Base-by-base conservation (phyloP, 192 early-diverging fungal genomes). In the Dissophora ornata region DNA sequence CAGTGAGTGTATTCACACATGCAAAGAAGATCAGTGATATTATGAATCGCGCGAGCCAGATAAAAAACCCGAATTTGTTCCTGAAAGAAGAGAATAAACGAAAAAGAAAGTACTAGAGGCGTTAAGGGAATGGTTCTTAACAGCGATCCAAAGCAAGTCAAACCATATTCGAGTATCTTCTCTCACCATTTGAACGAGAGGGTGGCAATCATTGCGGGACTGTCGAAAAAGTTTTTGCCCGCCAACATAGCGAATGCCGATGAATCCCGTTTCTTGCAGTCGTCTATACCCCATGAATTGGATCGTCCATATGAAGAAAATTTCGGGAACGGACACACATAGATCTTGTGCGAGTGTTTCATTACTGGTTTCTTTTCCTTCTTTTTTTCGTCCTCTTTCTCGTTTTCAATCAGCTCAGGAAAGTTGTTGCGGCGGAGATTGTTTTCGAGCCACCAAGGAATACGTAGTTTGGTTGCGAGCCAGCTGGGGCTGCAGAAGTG, bases 161-260 rank as follows among this genome's bases (percentile, higher is more conserved):
- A 50, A 50, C 11, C 0, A 49, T 16, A 28, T 15, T 6, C 11
- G 7, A 36, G 38, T 66, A 25, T 30, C 16, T n/a, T 3, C 25
- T 5, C 26, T 67, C 32, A 67, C 71, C 71, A 75, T 38, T 75
- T 75, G 30, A 67, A 75, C 48, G 53, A 41, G 0, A 75, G 42
- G 8, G 57, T 75, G 4, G 71, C 62, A 25, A 60, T 41, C 71
- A 75, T 67, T 19, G 71, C 71, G 13, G 62, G 63, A 49, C 63
- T 75, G 12, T 75, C 71, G 24, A 75, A 75, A 44, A 47, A 75
- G 29, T 75, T 63, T 19, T 67, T 33, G n/a, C 71, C 63, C 13
- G 71, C 71, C 40, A 75, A 60, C 4, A 46, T 40, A 3, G 50
- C 61, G 40, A 75, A 75, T 32, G 45, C 57, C 18, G 71, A 67